These are phyloP conservation scores for Talaromyces marneffei DNA, from an alignment of 2,329 filamentous ascomycete species.

Conservation along the genomic window DNA sequence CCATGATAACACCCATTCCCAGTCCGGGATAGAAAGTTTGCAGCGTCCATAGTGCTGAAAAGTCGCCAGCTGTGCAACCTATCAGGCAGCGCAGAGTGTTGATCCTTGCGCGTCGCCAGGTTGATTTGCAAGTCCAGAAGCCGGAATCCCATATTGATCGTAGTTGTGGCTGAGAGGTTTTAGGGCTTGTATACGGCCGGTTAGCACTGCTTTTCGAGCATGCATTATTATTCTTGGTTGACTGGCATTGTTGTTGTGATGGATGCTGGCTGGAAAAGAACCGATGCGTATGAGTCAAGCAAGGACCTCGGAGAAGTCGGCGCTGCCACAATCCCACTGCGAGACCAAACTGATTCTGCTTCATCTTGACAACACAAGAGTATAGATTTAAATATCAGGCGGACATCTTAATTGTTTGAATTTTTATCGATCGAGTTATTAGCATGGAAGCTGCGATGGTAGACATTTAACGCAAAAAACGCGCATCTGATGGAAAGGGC, in stretches of 20 bases:
- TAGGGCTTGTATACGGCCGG: not conserved
- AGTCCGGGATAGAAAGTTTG: slow-evolving; percentile 45
- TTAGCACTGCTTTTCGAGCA: not conserved
- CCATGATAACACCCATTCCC: slow-evolving; percentile 48
- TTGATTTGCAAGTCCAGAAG: slow-evolving; percentile 34
- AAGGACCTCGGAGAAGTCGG: not conserved
- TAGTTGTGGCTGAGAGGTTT: not conserved
- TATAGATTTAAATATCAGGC: not conserved
- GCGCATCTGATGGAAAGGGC: not conserved
- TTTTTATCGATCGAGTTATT: not conserved
- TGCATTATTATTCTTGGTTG: not conserved
- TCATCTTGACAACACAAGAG: not conserved
- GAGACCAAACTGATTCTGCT: not conserved
- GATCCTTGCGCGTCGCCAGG: slow-evolving; percentile 48
- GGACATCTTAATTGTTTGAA: not conserved
- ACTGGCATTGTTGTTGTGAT: not conserved
- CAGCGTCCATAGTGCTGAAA: slow-evolving; percentile 51
- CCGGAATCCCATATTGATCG: not conserved
- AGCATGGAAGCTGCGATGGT: not conserved
- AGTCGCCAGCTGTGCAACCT: slow-evolving; percentile 53
- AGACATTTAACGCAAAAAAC: not conserved
- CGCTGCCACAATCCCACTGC: not conserved
- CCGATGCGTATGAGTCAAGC: not conserved
- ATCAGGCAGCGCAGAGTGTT: slow-evolving; percentile 53
- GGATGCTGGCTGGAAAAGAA: not conserved